phyloP scores from a whole-genome alignment of 768 basidiomycete species.

The Dioszegia crocea region DNA sequence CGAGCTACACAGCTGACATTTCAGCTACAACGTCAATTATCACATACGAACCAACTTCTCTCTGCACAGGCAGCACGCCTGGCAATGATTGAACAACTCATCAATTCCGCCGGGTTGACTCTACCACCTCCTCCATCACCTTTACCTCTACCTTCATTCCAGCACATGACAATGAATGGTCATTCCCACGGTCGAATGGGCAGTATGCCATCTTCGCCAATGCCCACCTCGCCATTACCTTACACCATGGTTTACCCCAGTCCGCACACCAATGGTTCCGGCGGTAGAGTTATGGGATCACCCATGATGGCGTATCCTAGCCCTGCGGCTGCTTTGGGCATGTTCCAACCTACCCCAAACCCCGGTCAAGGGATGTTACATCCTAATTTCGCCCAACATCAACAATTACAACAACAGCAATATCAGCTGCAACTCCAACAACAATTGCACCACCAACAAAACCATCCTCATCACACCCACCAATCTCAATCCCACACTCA shows the following conservation, averaged over 20 bases:
- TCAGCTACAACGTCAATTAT: conserved; percentile 5
- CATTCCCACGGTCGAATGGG: background rate
- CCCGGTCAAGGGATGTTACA: conserved; percentile 10
- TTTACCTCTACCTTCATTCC: background rate
- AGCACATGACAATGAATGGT: background rate
- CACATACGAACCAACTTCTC: conserved; percentile 4
- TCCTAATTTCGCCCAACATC: conserved; percentile 1
- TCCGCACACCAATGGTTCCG: background rate
- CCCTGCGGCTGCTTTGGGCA: background rate
- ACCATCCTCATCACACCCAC: conserved; percentile 12
- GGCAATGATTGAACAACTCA: background rate
- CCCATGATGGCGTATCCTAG: background rate
- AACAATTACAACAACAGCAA: conserved; percentile 1
- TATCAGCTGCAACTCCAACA: background rate
- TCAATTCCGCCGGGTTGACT: background rate
- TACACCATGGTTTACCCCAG: conserved; percentile 1
- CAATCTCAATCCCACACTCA: background rate
- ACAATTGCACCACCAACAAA: background rate
- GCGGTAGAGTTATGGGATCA: background rate
- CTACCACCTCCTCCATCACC: conserved; percentile 2
- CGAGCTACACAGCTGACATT: background rate
- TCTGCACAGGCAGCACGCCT: background rate
- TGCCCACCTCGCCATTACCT: background rate
- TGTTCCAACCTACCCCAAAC: background rate
- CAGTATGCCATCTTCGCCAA: conserved; percentile 1